Conservation (phyloP, 768 basidiomycete genomes). For the Suillus paluster region DNA sequence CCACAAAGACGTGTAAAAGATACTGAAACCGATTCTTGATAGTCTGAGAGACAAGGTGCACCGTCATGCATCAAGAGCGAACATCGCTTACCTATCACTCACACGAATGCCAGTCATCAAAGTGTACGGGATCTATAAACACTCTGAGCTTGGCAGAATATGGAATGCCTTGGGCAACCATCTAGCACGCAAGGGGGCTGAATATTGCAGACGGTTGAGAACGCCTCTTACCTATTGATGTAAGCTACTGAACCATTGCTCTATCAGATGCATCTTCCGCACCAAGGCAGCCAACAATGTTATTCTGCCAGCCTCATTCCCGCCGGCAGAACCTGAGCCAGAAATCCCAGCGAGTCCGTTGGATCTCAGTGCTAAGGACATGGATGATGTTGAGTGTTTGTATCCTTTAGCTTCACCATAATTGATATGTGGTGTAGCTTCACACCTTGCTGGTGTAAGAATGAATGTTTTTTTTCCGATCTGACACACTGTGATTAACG, state of each 20-base stretch:
- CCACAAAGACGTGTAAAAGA: no score
- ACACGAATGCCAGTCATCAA: conserved; percentile 40
- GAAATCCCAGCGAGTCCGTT: conserved; percentile 25
- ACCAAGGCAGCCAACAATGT: conserved; percentile 41
- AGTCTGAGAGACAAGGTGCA: conserved; percentile 46
- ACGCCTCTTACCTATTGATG: not conserved
- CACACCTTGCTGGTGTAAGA: conserved; percentile 62
- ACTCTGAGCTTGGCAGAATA: conserved; percentile 48
- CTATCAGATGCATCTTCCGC: conserved; percentile 50
- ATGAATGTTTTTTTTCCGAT: not conserved
- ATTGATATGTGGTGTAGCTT: conserved; percentile 42
- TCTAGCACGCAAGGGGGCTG: conserved; percentile 47
- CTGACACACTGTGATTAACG: conserved; percentile 34
- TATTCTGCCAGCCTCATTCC: conserved; percentile 57
- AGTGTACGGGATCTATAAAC: conserved; percentile 55
- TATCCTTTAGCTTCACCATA: no score
- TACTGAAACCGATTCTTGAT: conserved; percentile 5
- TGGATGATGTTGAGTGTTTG: conserved; percentile 45
- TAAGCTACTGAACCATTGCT: not conserved
- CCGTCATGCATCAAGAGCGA: not conserved
- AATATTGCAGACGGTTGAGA: conserved; percentile 57
- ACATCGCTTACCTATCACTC: not conserved
- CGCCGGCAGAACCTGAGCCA: conserved; percentile 36
- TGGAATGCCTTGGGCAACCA: conserved; percentile 54
- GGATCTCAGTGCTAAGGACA: conserved; percentile 46